These are phyloP conservation scores for Gracilaria vermiculophylla DNA, from an alignment of 23 red algal genomes.

Conservation along the genomic window DNA sequence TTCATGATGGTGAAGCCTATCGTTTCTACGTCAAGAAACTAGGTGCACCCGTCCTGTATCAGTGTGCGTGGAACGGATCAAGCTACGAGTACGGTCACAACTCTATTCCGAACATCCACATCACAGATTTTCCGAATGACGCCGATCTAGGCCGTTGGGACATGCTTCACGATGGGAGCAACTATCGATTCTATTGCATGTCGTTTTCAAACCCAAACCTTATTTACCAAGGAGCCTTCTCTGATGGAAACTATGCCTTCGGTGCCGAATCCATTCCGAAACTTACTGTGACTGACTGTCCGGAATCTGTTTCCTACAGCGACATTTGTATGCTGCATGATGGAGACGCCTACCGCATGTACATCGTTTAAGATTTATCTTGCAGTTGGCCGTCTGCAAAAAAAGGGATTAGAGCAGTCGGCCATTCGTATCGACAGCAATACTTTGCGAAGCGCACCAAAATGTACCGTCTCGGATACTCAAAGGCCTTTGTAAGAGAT, in stretches of 20 bases:
- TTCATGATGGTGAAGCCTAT: background rate
- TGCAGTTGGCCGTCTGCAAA: no score
- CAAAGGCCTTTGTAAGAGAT: no score
- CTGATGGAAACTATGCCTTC: background rate
- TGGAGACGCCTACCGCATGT: background rate
- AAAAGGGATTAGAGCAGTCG: no score
- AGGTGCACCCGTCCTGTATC: background rate
- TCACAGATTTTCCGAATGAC: background rate
- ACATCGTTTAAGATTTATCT: background rate
- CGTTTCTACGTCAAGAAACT: background rate
- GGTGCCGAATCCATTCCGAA: background rate
- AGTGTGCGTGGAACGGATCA: conserved; percentile 1
- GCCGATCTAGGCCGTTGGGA: conserved; percentile 10
- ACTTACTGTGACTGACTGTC: background rate
- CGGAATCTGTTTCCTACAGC: background rate
- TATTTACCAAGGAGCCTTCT: background rate
- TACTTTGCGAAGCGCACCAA: no score
- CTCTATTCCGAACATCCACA: background rate
- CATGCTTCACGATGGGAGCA: background rate
- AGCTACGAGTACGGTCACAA: background rate
- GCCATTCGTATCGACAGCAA: no score
- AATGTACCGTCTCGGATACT: no score
- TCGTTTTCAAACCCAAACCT: background rate
- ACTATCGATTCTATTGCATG: background rate
- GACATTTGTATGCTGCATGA: background rate